Conservation (phyloP, 805 yeast species). For the Wickerhamiella kurtzmanii region DNA sequence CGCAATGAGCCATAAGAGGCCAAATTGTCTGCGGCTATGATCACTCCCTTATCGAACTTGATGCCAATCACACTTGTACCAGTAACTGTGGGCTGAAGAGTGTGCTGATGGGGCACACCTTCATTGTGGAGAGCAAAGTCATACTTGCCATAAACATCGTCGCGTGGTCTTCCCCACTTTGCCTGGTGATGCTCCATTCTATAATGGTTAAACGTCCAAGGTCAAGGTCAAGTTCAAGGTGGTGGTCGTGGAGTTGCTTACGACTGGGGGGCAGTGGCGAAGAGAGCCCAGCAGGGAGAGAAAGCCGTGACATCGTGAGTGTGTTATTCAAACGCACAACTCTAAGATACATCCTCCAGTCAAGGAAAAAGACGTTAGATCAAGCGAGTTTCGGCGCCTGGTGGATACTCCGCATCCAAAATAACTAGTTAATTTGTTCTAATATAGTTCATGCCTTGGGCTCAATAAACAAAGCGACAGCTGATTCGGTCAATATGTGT, state of each 20-base stretch:
- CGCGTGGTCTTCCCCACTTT: constrained; percentile 90
- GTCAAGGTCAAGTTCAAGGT: no score
- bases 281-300: no score
- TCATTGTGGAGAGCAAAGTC: constrained; percentile 41
- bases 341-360: no score
- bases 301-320: no score
- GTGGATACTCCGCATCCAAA: no score
- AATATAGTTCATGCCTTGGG: not conserved
- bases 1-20: constrained; percentile 87
- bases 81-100: constrained; percentile 90
- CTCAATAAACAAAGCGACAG: not conserved
- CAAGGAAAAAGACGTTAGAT: no score
- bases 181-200: constrained; percentile 89
- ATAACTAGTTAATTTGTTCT: not conserved
- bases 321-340: not conserved
- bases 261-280: not conserved
- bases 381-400: no score
- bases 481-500: not conserved
- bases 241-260: not conserved
- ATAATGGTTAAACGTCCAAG: no score
- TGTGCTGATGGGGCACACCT: constrained; percentile 65
- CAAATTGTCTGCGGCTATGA: constrained; percentile 89
- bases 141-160: constrained; percentile 69
- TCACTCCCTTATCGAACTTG: constrained; percentile 79
- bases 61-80: constrained; percentile 92